Evolutionary conservation across 176 grass and related monocot species (phyloP), one percentile per base, ranked within the genome.

Genomic region (Ensete ventricosum): DNA sequence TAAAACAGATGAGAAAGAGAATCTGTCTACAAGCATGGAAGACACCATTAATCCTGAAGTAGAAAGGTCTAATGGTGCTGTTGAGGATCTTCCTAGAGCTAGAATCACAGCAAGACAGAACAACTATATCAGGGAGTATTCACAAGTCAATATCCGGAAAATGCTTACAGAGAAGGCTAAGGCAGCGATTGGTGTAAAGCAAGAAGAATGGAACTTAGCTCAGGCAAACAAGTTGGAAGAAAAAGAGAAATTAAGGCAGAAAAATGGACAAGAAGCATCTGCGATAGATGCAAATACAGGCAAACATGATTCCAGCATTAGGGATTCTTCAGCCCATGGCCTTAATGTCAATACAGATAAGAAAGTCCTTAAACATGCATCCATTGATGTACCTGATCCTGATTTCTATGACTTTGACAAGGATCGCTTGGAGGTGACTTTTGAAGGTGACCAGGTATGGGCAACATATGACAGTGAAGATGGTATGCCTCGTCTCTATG

Each of bases 381-480:
- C 87, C 12, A 96, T 96, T 69, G 88, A 98, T 88, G 94, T 98
- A 49, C 94, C 94, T 55, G 94, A 98, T 69, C 90, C 94, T 20
- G 90, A 98, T 62, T 98, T 98, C 84, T 84, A 90, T 74, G 94
- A 93, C 81, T 98, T 98, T 83, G 90, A 98, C 71, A 92, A 92
- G 76, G 88, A 98, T 81, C 88, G 94, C n/a, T 82, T 82, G 12
- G 94, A 93, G 71, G 87, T 64, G 72, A 78, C 86, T 82, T 98
- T 98, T 81, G 84, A 90, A 81, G 73, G 73, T 55, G 87, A 96
- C 74, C 93, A 96, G 68, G 90, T 96, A 72, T 96, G 93, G 93
- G 93, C 93, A 68, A 79, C 85, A 21, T 92, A 96, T 86, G 94
- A 98, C 67, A 88, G 85, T 24, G 94, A 98, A 80, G 94, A 98